A percentile compares a stretch with the other conserved stretches of the same genome.
Conservation (phyloP, 352 stramenopile species). For the Pythium utonaiense region DNA sequence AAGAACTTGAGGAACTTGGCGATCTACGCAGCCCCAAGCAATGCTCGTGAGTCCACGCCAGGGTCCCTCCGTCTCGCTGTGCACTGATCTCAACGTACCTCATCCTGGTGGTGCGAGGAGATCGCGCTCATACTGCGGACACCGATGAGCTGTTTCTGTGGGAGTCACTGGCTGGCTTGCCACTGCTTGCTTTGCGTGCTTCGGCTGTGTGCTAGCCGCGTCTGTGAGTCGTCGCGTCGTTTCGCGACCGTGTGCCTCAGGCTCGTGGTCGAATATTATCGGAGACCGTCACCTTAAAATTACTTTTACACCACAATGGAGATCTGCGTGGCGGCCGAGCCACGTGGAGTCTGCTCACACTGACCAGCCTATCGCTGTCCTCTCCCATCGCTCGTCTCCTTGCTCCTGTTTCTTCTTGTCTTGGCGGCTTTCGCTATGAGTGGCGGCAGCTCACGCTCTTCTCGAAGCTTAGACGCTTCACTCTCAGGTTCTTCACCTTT, state of each 20-base stretch:
- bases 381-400: too few relatives aligned
- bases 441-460: neutral
- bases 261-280: neutral
- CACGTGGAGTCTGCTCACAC: neutral
- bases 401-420: neutral
- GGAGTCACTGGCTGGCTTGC: too few relatives aligned
- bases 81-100: constrained; percentile 32
- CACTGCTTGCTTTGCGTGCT: neutral
- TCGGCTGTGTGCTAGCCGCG: neutral
- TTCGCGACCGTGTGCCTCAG: neutral
- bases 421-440: neutral
- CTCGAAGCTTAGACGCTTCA: neutral
- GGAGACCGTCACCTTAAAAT: neutral
- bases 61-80: neutral
- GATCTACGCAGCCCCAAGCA: constrained; percentile 34
- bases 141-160: too few relatives aligned
- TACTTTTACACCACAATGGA: neutral
- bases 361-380: too few relatives aligned
- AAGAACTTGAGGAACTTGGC: constrained; percentile 87
- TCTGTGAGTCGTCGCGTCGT: constrained; percentile 9
- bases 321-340: neutral
- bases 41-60: neutral
- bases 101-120: constrained; percentile 45
- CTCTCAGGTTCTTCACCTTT: neutral
- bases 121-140: constrained; percentile 18